These are phyloP conservation scores for Xerocomus potaroensis DNA, from an alignment of 768 basidiomycete genomes.

Conservation along the genomic window DNA sequence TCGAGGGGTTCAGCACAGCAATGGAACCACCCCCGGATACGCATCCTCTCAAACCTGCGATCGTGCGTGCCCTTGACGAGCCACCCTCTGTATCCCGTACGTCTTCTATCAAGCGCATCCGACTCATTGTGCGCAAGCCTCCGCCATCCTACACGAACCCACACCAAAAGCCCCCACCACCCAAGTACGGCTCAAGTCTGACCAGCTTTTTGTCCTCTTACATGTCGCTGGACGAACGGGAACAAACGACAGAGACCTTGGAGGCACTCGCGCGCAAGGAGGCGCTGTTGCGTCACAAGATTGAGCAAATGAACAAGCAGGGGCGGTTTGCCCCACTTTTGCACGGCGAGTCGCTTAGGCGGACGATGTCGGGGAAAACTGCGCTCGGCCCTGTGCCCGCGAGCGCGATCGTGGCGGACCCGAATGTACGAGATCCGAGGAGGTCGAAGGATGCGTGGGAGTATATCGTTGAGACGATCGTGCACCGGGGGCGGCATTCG, in stretches of 20 bases:
- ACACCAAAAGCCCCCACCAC: conserved; percentile 54
- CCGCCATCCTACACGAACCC: conserved; percentile 61
- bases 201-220: conserved; percentile 60
- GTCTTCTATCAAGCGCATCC: conserved; percentile 53
- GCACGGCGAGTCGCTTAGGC: conserved; percentile 25
- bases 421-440: conserved; percentile 21
- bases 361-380: conserved; percentile 2
- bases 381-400: conserved; percentile 1
- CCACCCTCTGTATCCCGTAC: conserved; percentile 9
- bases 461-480: conserved; percentile 46
- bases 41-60: not conserved
- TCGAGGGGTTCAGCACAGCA: conserved; percentile 14
- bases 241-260: conserved; percentile 39
- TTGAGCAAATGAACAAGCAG: conserved; percentile 40
- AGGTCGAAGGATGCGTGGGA: conserved; percentile 53
- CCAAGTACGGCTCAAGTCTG: conserved; percentile 53
- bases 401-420: conserved; percentile 9
- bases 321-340: conserved; percentile 45
- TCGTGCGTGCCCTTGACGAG: not conserved
- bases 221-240: conserved; percentile 45
- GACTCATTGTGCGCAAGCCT: conserved; percentile 61
- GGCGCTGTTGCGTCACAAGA: conserved; percentile 40
- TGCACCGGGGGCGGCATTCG: conserved; percentile 20
- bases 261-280: conserved; percentile 39
- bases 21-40: not conserved